These are phyloP conservation scores for Phytophthora parvispora DNA, from an alignment of 352 stramenopile genomes.

Conservation along the genomic window DNA sequence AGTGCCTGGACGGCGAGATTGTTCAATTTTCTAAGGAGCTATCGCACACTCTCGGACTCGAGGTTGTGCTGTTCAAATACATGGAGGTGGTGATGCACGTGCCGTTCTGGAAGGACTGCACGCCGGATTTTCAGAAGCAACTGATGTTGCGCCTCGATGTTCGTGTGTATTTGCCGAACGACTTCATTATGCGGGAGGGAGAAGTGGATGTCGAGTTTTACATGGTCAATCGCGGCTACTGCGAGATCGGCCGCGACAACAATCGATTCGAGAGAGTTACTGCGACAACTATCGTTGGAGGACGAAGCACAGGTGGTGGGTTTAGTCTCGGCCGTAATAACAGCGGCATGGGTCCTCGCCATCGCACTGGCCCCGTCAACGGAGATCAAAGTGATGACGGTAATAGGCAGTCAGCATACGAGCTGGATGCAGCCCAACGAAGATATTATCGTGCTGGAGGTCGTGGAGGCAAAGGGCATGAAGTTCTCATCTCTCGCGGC, in stretches of 20 bases:
- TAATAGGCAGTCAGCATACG: slow-evolving; percentile 23
- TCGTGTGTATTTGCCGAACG: slow-evolving; percentile 77
- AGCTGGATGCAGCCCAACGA: slow-evolving; percentile 28
- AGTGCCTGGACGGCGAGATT: slow-evolving; percentile 70
- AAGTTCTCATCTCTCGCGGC: slow-evolving; percentile 26
- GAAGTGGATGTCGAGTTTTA: slow-evolving; percentile 75
- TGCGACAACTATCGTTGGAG: slow-evolving; percentile 5
- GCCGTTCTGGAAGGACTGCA: slow-evolving; percentile 64
- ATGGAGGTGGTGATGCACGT: slow-evolving; percentile 72
- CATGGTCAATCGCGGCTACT: slow-evolving; percentile 75
- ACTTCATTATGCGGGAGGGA: slow-evolving; percentile 72
- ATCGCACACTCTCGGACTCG: slow-evolving; percentile 61
- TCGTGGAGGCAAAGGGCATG: slow-evolving; percentile 5
- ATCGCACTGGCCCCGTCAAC: background rate
- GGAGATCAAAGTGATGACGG: slow-evolving; percentile 11
- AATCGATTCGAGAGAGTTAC: slow-evolving; percentile 46
- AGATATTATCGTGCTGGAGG: slow-evolving; percentile 21
- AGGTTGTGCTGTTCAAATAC: slow-evolving; percentile 72
- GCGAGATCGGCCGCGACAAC: slow-evolving; percentile 40
- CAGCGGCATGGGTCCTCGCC: slow-evolving; percentile 7
- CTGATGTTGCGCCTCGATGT: slow-evolving; percentile 64
- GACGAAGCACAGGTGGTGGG: background rate
- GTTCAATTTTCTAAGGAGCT: slow-evolving; percentile 59
- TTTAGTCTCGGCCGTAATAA: slow-evolving; percentile 14
- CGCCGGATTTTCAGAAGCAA: slow-evolving; percentile 75